Evolutionary conservation across 805 yeast genomes (phyloP), one percentile per base, ranked within the genome.

Genomic region (Saccharomycopsis sp.): DNA sequence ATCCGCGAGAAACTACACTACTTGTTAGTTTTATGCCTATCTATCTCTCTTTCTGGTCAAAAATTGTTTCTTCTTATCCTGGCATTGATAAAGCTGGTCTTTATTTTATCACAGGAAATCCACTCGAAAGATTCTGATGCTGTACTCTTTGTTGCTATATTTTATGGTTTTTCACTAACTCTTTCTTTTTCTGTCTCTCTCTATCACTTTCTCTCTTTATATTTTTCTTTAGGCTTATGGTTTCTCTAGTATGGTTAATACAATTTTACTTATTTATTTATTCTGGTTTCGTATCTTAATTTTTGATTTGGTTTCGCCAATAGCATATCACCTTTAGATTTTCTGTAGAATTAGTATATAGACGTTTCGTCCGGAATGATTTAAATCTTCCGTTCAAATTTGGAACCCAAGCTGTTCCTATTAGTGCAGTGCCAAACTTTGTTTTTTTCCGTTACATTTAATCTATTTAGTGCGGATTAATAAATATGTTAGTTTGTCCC

Each of bases 1-100:
- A 34, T 65, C 72, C 56, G 72, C 75, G 58, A 84, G 79, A 66
- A 82, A 92, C 64, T 55, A 38, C 49, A 25, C 52, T 22, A 59
- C 60, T 14, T 62, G 64, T 53, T 58, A 38, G 12, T 12, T 29
- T n/a, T n/a, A n/a, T n/a, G n/a, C n/a, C 38, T 7, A 29, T 5
- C 38, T 29, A 29, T 29, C 38, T n/a, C n/a, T n/a, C 38, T 29
- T 29, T 12, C 38, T 29, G 9, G 12, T 29, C 5, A 5, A 12
- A 5, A 29, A 29, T 12, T 29, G 38, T 29, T 12, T 5, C 38
- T 29, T 29, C 12, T 29, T 29, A 29, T 12, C 38, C 12, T 29
- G 38, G 12, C 38, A 12, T 29, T 29, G 38, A 29, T 29, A 29
- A 29, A 29, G 38, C 38, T 29, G 38, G 38, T 29, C 38, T 29